Evolutionary conservation across 306 rosid species (phyloP), one percentile per base, ranked within the genome.

Genomic region (Glycine latifolia): DNA sequence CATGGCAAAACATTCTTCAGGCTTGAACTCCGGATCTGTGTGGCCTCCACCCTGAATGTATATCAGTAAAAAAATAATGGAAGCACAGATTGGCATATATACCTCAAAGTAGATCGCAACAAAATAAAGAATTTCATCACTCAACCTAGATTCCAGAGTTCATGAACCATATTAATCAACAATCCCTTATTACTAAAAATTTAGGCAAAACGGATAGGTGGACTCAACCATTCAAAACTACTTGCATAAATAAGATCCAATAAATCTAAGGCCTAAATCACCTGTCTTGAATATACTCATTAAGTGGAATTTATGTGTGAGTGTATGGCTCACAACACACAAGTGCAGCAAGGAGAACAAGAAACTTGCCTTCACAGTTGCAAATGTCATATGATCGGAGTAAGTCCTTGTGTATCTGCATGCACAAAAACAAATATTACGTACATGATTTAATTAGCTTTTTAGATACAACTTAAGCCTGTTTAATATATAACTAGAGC

Each of bases 21-120:
- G 86, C 31, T 46, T 85, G 75, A 52, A 87, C 71, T 83, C 86
- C 0, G 93, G 90, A 54, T 89, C 97, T 41, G 89, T 87, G 83
- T 90, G 97, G 3, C 97, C 91, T 79, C 87, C 92, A 39, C 92
- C 94, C 93, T 89, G 88, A 46, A 75, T 10, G 10, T 52, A 60
- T 20, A 20, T 20, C 20, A 20, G 20, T 1, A 46, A 5, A 63
- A 33, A 71, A 75, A 6, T 1, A 69, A 26, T 8, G 8, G 1
- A 63, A 8, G 10, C 13, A 1, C 8, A 0, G 4, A 15, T 48
- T n/a, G 4, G 3, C 58, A 26, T 43, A 35, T 43, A 43, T 43
- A 43, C 7, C 70, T 16, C 48, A 47, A 58, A 15, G 5, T 20
- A 20, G 20, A 1, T 20, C 20, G 20, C 20, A 20, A 20, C 1